Evolutionary conservation across 1,139 yeast genomes (phyloP), one percentile per base, ranked within the genome.

Genomic region (Saccharomyces pastorianus): DNA sequence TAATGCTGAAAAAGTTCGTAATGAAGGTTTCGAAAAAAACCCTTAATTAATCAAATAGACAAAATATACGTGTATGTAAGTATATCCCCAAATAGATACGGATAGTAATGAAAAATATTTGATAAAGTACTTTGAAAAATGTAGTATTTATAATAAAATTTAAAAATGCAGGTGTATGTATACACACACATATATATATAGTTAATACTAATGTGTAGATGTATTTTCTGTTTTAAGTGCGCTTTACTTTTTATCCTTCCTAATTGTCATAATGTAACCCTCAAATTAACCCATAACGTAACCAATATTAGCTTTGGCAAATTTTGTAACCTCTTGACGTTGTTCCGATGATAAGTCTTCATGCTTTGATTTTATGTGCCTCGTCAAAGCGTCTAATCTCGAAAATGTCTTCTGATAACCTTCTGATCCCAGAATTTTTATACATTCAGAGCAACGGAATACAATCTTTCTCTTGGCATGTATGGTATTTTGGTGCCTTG

Each of bases 401-500:
- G 96, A 87, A 68, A 93, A 93, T 2, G 96, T 89, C 72, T 93
- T 88, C 61, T 71, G 72, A 38, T 71, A 71, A 27, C 73, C 69
- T 46, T 73, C 74, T 34, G 69, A 68, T 42, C 74, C 75, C 11
- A 71, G 58, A 41, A 76, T 75, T 62, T 81, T 83, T 48, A 84
- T 86, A 73, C 99, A 93, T 47, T 86, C 84, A 65, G 84, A 84
- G 71, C 99, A 93, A 66, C 87, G 84, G 75, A 85, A 93, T 52
- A 88, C 81, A 65, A 87, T 87, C 71, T 93, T 86, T 71, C 85
- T 87, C 53, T 87, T 78, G 1, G 97, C 93, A 70, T 93, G 99
- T 53, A 93, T 93, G 0, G 98, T 91, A 68, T 93, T 96, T 72
- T 91, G 96, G 71, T 93, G 98, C 64, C 99, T 81, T 31, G 91